Conservation (phyloP, 306 rosid genomes). For the Malus orientalis region DNA sequence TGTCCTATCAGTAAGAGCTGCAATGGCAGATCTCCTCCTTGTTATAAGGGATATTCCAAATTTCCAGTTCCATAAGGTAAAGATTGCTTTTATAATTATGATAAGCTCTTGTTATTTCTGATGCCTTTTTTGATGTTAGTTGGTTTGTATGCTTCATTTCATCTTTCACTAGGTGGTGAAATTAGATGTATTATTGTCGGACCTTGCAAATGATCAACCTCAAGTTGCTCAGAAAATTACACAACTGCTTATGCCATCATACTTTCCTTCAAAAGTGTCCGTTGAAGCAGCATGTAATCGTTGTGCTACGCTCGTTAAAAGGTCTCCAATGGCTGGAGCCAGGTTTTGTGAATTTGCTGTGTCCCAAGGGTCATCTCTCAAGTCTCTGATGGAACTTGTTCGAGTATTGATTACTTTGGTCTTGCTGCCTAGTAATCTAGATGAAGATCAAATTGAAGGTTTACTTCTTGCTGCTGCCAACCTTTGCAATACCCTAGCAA, state of each 20-base stretch:
- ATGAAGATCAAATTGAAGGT: constrained; percentile 54
- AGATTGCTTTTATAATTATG: background rate
- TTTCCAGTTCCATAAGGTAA: constrained; percentile 84
- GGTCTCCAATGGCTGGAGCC: constrained; percentile 88
- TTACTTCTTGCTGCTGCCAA: constrained; percentile 59
- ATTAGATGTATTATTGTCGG: constrained; percentile 52
- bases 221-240: constrained; percentile 76
- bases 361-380: constrained; percentile 63
- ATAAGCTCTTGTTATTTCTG: background rate
- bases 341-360: constrained; percentile 67
- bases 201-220: constrained; percentile 66
- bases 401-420: constrained; percentile 48
- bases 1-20: constrained; percentile 42
- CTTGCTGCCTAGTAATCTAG: constrained; percentile 43
- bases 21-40: constrained; percentile 64
- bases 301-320: constrained; percentile 65
- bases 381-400: constrained; percentile 59
- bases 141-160: constrained; percentile 7
- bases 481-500: constrained; percentile 43
- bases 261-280: constrained; percentile 67
- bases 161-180: constrained; percentile 51
- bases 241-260: constrained; percentile 68
- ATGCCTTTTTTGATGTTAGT: constrained; percentile 12
- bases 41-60: constrained; percentile 51
- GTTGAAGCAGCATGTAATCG: constrained; percentile 81